Conservation (phyloP, 768 basidiomycete species). For the Phylloporus sp. region DNA sequence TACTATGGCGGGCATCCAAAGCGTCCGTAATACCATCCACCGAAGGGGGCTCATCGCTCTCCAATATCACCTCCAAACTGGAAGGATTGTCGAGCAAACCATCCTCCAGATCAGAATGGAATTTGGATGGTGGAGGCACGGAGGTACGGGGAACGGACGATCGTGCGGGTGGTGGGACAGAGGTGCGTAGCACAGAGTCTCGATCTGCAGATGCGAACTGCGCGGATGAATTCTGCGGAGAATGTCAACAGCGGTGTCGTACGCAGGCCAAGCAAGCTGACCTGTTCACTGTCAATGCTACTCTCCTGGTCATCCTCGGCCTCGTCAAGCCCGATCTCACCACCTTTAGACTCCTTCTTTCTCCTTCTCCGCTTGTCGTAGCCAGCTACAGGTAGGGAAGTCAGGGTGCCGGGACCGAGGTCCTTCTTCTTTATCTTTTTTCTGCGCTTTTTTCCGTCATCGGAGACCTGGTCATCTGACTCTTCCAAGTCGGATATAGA, state of each 20-base stretch:
- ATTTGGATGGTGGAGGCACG: constrained; percentile 37
- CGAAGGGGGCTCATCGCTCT: constrained; percentile 51
- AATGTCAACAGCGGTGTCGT: constrained; percentile 5
- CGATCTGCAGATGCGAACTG: constrained; percentile 35
- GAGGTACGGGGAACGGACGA: constrained; percentile 38
- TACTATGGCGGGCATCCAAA: constrained; percentile 14
- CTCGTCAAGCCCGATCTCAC: constrained; percentile 33
- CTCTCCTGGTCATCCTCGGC: constrained; percentile 50
- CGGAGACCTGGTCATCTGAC: constrained; percentile 59
- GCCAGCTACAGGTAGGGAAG: constrained; percentile 62
- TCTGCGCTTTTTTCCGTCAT: constrained; percentile 50
- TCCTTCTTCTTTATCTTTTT: constrained; percentile 49
- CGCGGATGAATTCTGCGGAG: constrained; percentile 22
- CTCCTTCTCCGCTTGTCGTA: constrained; percentile 61
- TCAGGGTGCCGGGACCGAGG: constrained; percentile 51
- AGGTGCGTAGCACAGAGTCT: constrained; percentile 29
- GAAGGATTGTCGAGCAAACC: constrained; percentile 41
- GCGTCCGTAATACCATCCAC: constrained; percentile 27
- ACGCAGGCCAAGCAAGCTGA: constrained; percentile 29
- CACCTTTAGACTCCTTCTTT: constrained; percentile 44
- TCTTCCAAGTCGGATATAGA: constrained; percentile 60
- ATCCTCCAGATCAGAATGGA: constrained; percentile 15
- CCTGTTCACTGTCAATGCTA: constrained; percentile 38
- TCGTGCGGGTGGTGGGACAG: constrained; percentile 37
- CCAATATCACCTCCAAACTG: constrained; percentile 60